Evolutionary conservation across 805 yeast species (phyloP), one percentile per base, ranked within the genome.

Genomic region (Kodamaea lidongshanica): DNA sequence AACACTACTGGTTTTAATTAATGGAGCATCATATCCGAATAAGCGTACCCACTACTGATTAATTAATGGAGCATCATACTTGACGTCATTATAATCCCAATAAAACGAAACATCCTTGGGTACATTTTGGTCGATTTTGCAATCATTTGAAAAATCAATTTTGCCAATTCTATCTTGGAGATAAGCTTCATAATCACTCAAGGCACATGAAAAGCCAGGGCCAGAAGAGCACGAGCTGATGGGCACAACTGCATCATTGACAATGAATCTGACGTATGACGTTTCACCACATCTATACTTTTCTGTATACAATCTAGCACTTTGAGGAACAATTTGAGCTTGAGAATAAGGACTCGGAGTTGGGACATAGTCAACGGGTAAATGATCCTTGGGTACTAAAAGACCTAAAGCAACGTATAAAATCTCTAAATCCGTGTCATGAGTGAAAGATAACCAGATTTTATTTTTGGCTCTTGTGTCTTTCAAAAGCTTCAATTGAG

Each of bases 1-100:
- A n/a, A n/a, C n/a, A n/a, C n/a, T n/a, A n/a, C n/a, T n/a, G n/a
- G n/a, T n/a, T n/a, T n/a, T n/a, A n/a, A n/a, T n/a, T n/a, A n/a
- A n/a, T n/a, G n/a, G n/a, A n/a, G n/a, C n/a, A n/a, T n/a, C n/a
- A n/a, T n/a, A n/a, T n/a, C n/a, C n/a, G n/a, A n/a, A n/a, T n/a
- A n/a, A n/a, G 35, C 39, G 44, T 23, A 43, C 52, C 50, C 50
- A 44, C 32, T 49, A 49, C 34, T 49, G 46, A n/a, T 50, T 32
- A 19, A 46, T 37, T 12, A 38, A 29, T 15, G 47, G 41, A 13
- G 56, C 53, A 22, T 50, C 39, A 45, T 51, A 51, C 33, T 42
- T 40, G 16, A 33, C 33, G n/a, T 44, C 30, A 19, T 39, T 32
- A 39, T 48, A 65, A 41, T 65, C 67, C 71, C 71, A 65, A 46